Conservation (phyloP, 345 rosid genomes). For the Crucihimalaya himalaica region DNA sequence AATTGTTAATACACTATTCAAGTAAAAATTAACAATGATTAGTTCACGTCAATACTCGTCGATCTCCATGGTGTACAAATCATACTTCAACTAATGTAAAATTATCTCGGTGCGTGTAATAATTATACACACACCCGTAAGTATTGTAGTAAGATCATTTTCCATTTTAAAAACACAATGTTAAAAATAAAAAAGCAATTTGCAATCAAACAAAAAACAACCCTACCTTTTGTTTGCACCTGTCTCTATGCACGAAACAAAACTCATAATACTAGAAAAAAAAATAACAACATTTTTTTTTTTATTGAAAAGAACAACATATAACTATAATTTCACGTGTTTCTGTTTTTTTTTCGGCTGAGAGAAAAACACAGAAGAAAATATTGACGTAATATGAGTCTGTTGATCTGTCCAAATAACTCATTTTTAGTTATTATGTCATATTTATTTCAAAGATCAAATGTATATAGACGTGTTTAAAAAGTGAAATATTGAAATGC, state of each 20-base stretch:
- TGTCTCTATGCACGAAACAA: neutral
- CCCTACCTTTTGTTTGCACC: no score
- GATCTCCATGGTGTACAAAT: neutral
- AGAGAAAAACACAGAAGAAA: no score
- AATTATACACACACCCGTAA: neutral
- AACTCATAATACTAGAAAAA: neutral
- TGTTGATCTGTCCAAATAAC: neutral
- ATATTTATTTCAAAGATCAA: neutral
- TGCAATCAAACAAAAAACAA: no score
- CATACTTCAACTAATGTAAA: neutral
- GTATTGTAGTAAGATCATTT: neutral
- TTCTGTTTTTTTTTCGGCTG: neutral
- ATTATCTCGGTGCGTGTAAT: constrained; percentile 10
- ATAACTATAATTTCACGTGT: neutral
- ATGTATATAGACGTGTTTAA: neutral
- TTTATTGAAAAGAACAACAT: neutral
- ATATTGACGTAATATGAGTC: neutral
- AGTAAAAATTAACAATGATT: neutral
- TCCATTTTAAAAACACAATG: neutral
- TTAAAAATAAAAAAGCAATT: neutral
- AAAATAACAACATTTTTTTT: no score
- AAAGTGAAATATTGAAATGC: neutral
- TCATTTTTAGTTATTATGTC: neutral
- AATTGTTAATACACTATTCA: neutral
- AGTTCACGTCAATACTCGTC: constrained; percentile 1